These are phyloP conservation scores for Oropetium thomaeum DNA, from an alignment of 176 grass and related monocot genomes.

Conservation along the genomic window DNA sequence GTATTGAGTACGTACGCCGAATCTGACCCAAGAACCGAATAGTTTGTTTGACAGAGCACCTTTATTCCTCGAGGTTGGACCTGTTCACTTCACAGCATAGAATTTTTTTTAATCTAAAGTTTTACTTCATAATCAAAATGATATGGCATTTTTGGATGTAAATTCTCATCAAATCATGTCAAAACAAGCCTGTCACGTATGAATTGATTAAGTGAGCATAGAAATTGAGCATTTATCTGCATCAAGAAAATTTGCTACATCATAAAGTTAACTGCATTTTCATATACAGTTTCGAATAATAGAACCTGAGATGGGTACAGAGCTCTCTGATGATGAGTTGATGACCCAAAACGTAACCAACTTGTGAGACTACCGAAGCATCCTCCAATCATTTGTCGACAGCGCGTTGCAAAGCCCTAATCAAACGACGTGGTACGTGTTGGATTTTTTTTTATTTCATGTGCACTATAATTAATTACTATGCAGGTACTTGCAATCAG, in stretches of 20 bases:
- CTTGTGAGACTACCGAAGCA: neutral
- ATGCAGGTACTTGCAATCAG: neutral
- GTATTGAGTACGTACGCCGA: neutral
- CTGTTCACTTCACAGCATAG: too few relatives aligned
- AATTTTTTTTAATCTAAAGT: too few relatives aligned
- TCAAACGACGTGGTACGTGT: neutral
- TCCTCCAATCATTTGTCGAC: constrained; percentile 14
- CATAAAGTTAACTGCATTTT: neutral
- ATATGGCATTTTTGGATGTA: neutral
- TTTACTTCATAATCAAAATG: neutral
- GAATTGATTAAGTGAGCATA: neutral
- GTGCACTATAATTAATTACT: neutral
- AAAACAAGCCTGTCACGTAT: neutral
- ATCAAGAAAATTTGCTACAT: neutral
- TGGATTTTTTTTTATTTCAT: neutral
- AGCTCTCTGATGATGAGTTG: too few relatives aligned
- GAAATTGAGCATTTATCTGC: neutral
- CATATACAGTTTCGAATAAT: neutral
- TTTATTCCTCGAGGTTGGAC: too few relatives aligned
- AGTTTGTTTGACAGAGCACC: neutral
- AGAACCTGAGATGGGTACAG: neutral
- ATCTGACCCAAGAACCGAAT: neutral
- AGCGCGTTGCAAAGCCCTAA: neutral
- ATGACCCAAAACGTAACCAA: neutral
- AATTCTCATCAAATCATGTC: neutral